These are phyloP conservation scores for Curvularia hawaiiensis DNA, from an alignment of 2,329 filamentous ascomycete species.

Conservation along the genomic window DNA sequence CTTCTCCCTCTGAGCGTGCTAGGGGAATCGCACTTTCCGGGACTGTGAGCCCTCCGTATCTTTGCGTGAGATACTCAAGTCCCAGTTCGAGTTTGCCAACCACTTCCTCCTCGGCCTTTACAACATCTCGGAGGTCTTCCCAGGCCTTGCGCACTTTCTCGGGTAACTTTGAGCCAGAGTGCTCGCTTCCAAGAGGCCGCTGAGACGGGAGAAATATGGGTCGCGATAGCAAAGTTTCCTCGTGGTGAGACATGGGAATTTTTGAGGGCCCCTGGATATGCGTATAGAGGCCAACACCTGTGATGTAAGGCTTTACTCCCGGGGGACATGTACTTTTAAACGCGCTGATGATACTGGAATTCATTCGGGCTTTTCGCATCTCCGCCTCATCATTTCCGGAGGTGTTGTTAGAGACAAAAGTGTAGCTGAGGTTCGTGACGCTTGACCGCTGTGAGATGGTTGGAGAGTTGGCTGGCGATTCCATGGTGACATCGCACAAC, in stretches of 20 bases:
- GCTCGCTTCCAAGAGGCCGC: neutral
- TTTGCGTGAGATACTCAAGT: constrained; percentile 5
- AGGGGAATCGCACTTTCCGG: neutral
- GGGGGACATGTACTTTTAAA: constrained; percentile 10
- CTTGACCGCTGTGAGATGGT: neutral
- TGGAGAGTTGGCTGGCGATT: neutral
- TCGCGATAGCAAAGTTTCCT: neutral
- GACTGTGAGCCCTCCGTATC: constrained; percentile 1
- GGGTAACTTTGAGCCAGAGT: neutral
- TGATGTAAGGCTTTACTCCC: constrained; percentile 13
- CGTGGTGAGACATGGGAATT: neutral
- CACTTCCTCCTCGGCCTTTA: constrained; percentile 3
- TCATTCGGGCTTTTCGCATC: constrained; percentile 24
- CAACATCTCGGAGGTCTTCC: neutral
- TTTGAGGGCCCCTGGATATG: constrained; percentile 21
- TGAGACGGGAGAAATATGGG: constrained; percentile 8
- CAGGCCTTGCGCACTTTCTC: constrained; percentile 3
- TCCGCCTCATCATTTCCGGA: constrained; percentile 18
- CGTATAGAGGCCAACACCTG: constrained; percentile 37
- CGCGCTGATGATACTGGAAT: constrained; percentile 26
- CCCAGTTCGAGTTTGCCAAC: constrained; percentile 3
- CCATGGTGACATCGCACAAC: neutral
- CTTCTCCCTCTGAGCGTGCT: neutral
- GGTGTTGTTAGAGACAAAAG: neutral
- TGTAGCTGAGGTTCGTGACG: neutral